Base-by-base conservation (phyloP, 1,284 basidiomycete species). In the Cystobasidium pallidum region DNA sequence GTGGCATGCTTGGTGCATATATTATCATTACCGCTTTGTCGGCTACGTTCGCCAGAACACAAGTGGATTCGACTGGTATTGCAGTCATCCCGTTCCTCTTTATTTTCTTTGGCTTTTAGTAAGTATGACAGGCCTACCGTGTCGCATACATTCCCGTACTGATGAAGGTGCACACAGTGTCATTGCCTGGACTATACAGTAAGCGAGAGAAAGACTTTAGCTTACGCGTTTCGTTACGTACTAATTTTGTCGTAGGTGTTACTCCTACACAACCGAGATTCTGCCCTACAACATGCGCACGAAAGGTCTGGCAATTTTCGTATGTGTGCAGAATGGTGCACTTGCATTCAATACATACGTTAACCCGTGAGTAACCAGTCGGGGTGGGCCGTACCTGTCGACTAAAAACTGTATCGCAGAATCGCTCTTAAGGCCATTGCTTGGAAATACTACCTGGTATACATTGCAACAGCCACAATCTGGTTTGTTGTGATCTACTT, bases 21-120 rank as follows among this genome's bases (percentile, higher is more conserved):
- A 83, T 81, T 43, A 79, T 88, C 72, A 89, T 90, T 83, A 91
- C 90, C 0, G 84, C 88, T 68, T 88, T 87, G 80, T 87, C 87
- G 21, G 87, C 88, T 0, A 78, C 85, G 62, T 91, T 85, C 41
- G 66, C 66, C n/a, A 57, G 21, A n/a, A 57, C 54, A 6, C 54
- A 57, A 30, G 28, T 26, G 3, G 8, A 57, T 19, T 24, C 24
- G 19, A 57, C 54, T 32, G 54, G 54, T 15, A 7, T 57, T 28
- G 54, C 54, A 11, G 54, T 57, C 28, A 36, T 57, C 17, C 54
- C 54, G 13, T 57, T 57, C 54, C 32, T 57, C 19, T 57, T 57
- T 75, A 55, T 81, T 45, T 75, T 72, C 58, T 65, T 61, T 17
- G 73, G 54, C 4, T 78, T 76, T 66, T 78, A 75, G 51, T 75